Conservation (phyloP, 495 filamentous ascomycete species). For the Penicillium bovifimosum region DNA sequence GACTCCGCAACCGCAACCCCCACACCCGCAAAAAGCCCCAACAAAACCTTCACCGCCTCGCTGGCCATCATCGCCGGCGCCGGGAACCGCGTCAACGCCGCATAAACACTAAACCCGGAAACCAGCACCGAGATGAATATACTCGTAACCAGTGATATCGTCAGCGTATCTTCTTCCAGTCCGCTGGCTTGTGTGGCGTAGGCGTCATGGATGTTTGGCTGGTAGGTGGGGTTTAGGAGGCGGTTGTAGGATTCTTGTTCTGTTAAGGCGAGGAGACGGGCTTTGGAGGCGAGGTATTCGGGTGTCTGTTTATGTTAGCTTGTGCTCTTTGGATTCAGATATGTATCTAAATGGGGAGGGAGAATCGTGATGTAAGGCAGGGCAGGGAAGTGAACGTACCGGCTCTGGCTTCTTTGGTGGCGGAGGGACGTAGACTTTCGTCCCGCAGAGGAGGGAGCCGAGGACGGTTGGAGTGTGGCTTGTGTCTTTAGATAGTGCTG, state of each 20-base stretch:
- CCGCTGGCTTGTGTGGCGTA: background rate
- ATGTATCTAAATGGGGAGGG: background rate
- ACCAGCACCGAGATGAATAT: constrained; percentile 45
- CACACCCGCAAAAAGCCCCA: constrained; percentile 36
- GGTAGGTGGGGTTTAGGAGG: constrained; percentile 52
- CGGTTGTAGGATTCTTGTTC: constrained; percentile 75
- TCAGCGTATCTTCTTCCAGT: constrained; percentile 27
- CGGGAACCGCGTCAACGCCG: constrained; percentile 49
- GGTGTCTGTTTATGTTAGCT: constrained; percentile 51
- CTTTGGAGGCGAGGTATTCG: constrained; percentile 89
- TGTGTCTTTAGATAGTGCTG: constrained; percentile 1
- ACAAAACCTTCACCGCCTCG: constrained; percentile 35
- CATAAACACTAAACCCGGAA: constrained; percentile 44
- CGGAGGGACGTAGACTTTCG: constrained; percentile 68
- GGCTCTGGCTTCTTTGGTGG: constrained; percentile 73
- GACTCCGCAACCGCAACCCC: constrained; percentile 83
- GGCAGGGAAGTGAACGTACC: constrained; percentile 42
- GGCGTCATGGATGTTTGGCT: constrained; percentile 38
- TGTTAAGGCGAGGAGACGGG: constrained; percentile 69
- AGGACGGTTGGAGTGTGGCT: constrained; percentile 36
- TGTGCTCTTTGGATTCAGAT: background rate
- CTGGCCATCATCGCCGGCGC: constrained; percentile 36
- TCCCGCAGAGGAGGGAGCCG: constrained; percentile 63
- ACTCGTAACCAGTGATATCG: constrained; percentile 41
- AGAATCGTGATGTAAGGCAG: background rate